These are phyloP conservation scores for Rosa chinensis DNA, from an alignment of 306 rosid genomes.

Conservation along the genomic window DNA sequence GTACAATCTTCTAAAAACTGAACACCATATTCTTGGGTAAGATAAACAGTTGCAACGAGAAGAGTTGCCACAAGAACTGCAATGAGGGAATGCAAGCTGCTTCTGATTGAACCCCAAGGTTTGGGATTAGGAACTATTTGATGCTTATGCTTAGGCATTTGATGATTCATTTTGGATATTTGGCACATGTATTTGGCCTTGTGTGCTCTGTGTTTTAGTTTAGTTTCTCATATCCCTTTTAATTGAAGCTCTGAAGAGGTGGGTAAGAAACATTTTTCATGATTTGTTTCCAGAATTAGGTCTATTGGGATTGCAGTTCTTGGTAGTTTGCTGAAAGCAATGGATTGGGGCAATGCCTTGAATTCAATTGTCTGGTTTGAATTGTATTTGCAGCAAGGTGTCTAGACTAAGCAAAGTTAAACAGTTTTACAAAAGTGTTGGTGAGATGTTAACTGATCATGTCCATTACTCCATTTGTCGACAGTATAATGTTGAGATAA, in stretches of 20 bases:
- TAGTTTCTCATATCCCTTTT: conserved; percentile 33
- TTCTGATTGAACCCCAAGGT: conserved; percentile 52
- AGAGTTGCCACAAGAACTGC: conserved; percentile 56
- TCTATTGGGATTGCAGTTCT: conserved; percentile 15
- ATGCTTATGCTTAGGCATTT: conserved; percentile 33
- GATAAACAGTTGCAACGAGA: conserved; percentile 46
- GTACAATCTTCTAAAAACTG: conserved; percentile 17
- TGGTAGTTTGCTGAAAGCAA: conserved; percentile 42
- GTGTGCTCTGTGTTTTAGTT: conserved; percentile 5
- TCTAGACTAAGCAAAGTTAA: neutral
- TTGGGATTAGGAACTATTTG: conserved; percentile 30
- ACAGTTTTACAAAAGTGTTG: neutral
- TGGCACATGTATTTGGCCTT: neutral
- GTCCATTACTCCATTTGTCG: neutral
- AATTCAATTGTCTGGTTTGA: neutral
- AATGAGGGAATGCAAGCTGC: conserved; percentile 52
- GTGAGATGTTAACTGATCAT: conserved; percentile 6
- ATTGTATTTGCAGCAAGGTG: conserved; percentile 28
- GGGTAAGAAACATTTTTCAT: conserved; percentile 43
- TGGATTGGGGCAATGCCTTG: conserved; percentile 24
- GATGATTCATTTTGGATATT: neutral
- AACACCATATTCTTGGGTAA: conserved; percentile 36
- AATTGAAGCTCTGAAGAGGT: conserved; percentile 41
- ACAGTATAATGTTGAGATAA: neutral
- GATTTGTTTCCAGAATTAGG: conserved; percentile 23